Conservation (phyloP, 2,329 filamentous ascomycete species). For the Fusarium incarnatum region DNA sequence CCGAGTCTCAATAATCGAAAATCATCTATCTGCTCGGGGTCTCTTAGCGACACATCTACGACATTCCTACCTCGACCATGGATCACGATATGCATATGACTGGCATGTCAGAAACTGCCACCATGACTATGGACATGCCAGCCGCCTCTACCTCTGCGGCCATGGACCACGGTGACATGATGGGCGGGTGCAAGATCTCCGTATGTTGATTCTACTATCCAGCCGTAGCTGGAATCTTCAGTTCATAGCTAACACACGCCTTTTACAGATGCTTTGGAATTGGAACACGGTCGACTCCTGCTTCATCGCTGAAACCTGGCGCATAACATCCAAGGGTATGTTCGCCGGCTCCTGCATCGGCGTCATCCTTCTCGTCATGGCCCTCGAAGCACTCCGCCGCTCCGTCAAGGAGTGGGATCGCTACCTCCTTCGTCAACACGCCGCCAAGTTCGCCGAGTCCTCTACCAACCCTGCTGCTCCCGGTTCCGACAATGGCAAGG, state of each 20-base stretch:
- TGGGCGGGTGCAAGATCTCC: slow-evolving; percentile 54
- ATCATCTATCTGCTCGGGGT: neutral
- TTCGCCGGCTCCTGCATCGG: slow-evolving; percentile 86
- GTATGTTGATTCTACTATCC: slow-evolving; percentile 43
- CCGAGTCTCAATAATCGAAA: neutral
- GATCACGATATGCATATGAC: slow-evolving; percentile 31
- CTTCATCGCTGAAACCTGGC: slow-evolving; percentile 78
- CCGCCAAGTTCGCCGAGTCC: slow-evolving; percentile 48
- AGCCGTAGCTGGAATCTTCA: neutral
- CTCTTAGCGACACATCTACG: too few species aligned
- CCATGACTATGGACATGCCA: slow-evolving; percentile 40
- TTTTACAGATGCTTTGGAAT: slow-evolving; percentile 79
- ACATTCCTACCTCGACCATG: neutral
- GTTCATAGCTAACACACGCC: neutral
- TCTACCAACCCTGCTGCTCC: neutral
- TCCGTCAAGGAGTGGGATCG: slow-evolving; percentile 78
- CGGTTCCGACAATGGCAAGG: slow-evolving; percentile 42
- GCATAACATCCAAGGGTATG: slow-evolving; percentile 74
- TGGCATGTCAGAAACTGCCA: slow-evolving; percentile 16
- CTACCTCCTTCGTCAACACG: slow-evolving; percentile 68
- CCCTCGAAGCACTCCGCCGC: slow-evolving; percentile 79
- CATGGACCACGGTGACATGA: slow-evolving; percentile 29
- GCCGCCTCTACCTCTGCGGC: slow-evolving; percentile 32
- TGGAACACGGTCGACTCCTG: slow-evolving; percentile 78
- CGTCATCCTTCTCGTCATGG: slow-evolving; percentile 77